These are phyloP conservation scores for Paralagenidium karlingii DNA, from an alignment of 352 stramenopile species.

Conservation along the genomic window DNA sequence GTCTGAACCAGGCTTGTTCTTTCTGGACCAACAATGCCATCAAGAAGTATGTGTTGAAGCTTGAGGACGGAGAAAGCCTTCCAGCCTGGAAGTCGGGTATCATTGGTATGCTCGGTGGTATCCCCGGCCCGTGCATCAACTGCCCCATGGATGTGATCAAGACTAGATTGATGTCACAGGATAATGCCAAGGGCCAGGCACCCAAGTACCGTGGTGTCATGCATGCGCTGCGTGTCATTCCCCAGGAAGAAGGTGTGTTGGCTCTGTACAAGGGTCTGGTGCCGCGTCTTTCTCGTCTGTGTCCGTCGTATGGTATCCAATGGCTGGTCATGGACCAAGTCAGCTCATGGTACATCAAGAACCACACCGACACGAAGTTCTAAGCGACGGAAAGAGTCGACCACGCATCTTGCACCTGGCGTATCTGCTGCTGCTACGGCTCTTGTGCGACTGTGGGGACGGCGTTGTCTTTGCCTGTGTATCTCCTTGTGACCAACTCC, in stretches of 20 bases:
- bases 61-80: conserved; percentile 79
- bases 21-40: conserved; percentile 96
- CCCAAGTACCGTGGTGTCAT: conserved; percentile 92
- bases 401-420: too few relatives aligned
- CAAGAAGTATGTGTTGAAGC: conserved; percentile 78
- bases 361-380: too few relatives aligned
- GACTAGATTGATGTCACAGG: conserved; percentile 88
- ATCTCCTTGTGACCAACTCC: too few relatives aligned
- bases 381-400: too few relatives aligned
- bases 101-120: conserved; percentile 84
- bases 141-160: conserved; percentile 95
- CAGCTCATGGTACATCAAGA: conserved; percentile 38
- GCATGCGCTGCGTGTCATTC: conserved; percentile 86
- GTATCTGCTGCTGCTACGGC: too few relatives aligned
- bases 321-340: conserved; percentile 82
- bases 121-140: conserved; percentile 81
- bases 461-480: too few relatives aligned
- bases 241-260: conserved; percentile 88
- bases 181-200: conserved; percentile 67
- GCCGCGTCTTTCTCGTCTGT: conserved; percentile 87
- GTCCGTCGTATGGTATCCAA: conserved; percentile 77
- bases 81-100: conserved; percentile 91
- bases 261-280: conserved; percentile 97
- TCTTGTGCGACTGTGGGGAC: too few relatives aligned
- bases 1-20: conserved; percentile 96